phyloP scores from a whole-genome alignment of 192 early-diverging fungal genomes.

The Gonapodya prolifera region DNA sequence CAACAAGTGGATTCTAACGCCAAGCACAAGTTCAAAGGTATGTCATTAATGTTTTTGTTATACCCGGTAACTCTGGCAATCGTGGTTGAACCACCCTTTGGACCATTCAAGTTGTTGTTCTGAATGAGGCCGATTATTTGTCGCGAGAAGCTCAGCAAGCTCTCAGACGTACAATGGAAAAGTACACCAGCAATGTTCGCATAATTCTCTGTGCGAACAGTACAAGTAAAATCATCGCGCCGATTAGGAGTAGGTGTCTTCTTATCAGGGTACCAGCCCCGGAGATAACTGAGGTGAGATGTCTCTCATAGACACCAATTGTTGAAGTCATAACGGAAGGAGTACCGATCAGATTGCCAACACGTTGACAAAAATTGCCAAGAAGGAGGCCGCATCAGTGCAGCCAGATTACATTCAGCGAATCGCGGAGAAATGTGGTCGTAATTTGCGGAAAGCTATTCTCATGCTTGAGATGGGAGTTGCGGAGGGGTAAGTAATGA shows the following conservation, averaged over 20 bases:
- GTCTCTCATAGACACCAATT: background rate
- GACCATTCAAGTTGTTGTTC: constrained; percentile 57
- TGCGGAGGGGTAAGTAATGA: background rate
- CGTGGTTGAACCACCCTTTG: background rate
- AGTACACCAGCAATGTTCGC: constrained; percentile 86
- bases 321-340: background rate
- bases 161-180: constrained; percentile 98
- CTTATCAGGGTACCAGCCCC: constrained; percentile 79
- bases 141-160: constrained; percentile 87
- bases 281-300: constrained; percentile 49
- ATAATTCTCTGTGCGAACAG: constrained; percentile 85
- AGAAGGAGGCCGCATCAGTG: constrained; percentile 60
- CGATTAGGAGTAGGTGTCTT: constrained; percentile 85
- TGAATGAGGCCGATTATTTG: constrained; percentile 87
- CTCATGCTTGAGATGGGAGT: constrained; percentile 72
- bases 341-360: constrained; percentile 24
- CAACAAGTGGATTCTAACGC: constrained; percentile 75
- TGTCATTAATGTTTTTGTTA: background rate
- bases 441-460: constrained; percentile 81
- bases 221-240: constrained; percentile 81
- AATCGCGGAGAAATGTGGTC: constrained; percentile 55
- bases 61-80: background rate
- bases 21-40: constrained; percentile 78
- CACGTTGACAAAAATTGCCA: constrained; percentile 62
- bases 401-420: constrained; percentile 44